phyloP scores from a whole-genome alignment of 768 basidiomycete species.

The Trichaptum fuscoviolaceum region DNA sequence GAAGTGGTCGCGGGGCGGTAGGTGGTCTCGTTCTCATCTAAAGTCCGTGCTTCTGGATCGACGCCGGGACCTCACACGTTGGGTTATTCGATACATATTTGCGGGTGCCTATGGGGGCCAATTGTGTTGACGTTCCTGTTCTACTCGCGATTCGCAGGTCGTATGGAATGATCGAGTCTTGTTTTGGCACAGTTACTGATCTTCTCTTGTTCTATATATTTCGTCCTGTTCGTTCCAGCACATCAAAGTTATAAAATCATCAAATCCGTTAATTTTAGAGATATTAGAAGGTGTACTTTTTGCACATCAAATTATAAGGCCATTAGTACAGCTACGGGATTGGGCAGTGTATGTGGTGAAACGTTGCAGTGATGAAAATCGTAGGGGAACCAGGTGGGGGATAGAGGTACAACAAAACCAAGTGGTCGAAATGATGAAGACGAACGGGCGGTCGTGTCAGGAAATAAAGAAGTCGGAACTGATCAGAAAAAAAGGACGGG shows the following conservation, averaged over 20 bases:
- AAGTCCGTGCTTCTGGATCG: background rate
- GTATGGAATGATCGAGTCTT: background rate
- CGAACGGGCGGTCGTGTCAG: background rate
- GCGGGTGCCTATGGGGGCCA: too few species aligned
- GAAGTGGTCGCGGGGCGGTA: slow-evolving; percentile 26
- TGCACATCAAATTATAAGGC: background rate
- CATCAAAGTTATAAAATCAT: background rate
- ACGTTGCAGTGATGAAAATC: too few species aligned
- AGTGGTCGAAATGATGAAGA: background rate
- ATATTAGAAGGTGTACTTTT: background rate
- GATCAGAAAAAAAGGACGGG: background rate
- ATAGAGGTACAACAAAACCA: background rate
- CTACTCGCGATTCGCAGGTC: background rate
- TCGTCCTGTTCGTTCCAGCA: background rate
- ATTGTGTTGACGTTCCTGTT: too few species aligned
- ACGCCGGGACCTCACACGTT: background rate
- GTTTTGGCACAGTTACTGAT: background rate
- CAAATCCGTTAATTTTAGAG: background rate
- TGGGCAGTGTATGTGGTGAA: background rate
- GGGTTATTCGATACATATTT: too few species aligned
- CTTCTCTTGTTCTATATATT: background rate
- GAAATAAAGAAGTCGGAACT: background rate
- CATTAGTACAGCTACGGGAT: background rate
- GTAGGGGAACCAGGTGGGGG: background rate
- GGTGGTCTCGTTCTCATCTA: slow-evolving; percentile 1